A percentile compares a stretch with the other conserved stretches of the same genome.
Evolutionary conservation across 1,284 basidiomycete species (phyloP).

Genomic region (Meripilus lineatus): DNA sequence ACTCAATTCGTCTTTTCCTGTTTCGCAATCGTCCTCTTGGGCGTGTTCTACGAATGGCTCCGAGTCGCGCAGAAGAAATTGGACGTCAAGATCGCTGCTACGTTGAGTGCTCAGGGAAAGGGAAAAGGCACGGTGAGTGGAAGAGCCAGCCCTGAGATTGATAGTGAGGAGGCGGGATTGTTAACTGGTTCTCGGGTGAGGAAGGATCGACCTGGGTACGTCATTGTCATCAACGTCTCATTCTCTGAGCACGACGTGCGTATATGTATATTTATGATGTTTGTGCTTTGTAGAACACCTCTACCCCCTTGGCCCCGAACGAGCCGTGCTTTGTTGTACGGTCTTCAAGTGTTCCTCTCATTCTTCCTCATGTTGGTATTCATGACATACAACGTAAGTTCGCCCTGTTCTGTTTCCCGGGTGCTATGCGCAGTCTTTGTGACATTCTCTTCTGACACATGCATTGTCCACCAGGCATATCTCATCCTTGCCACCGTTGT

Average conservation of each 20-base stretch:
- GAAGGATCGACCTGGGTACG: constrained; percentile 38
- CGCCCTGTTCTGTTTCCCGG: too few relatives aligned
- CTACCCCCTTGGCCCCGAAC: constrained; percentile 49
- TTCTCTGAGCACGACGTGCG: too few relatives aligned
- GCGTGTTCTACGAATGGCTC: constrained; percentile 73
- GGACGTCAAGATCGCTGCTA: constrained; percentile 52
- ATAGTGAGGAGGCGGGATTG: constrained; percentile 49
- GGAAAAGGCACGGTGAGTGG: constrained; percentile 40
- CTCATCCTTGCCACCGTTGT: constrained; percentile 69
- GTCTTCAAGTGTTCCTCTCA: constrained; percentile 61
- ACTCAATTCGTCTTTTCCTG: constrained; percentile 57
- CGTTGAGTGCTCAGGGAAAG: constrained; percentile 41
- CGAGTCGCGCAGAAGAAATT: constrained; percentile 53
- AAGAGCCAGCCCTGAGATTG: constrained; percentile 36
- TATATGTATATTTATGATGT: too few relatives aligned
- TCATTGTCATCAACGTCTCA: too few relatives aligned
- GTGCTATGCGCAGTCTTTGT: too few relatives aligned
- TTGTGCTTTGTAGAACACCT: constrained; percentile 33
- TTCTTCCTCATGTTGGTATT: constrained; percentile 87
- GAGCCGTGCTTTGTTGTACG: constrained; percentile 62
- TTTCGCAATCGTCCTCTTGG: constrained; percentile 55
- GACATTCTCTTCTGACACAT: not conserved
- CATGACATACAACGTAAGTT: constrained; percentile 80
- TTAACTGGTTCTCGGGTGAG: constrained; percentile 42
- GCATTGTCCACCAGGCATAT: constrained; percentile 51